Evolutionary conservation across 306 rosid genomes (phyloP).

Genomic region (Dalbergia cultrata): DNA sequence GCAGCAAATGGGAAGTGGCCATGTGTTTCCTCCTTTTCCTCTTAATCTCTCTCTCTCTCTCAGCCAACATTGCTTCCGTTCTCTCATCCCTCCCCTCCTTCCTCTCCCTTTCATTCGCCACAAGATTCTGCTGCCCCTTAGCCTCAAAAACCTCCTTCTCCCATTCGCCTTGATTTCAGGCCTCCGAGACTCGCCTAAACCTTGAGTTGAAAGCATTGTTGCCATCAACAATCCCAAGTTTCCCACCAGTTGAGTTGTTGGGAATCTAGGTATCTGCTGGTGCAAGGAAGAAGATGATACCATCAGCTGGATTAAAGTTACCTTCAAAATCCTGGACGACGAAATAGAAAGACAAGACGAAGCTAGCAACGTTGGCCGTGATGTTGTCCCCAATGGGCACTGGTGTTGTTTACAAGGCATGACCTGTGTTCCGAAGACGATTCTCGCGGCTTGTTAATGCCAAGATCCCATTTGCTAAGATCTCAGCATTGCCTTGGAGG

Average conservation of each 20-base stretch:
- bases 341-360: constrained; percentile 12
- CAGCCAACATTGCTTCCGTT: too few relatives aligned
- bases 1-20: too few relatives aligned
- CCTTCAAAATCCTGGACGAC: background rate
- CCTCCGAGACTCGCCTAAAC: too few relatives aligned
- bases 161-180: too few relatives aligned
- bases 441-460: background rate
- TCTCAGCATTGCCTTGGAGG: background rate
- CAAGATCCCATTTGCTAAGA: background rate
- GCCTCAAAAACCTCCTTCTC: too few relatives aligned
- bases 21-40: too few relatives aligned
- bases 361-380: constrained; percentile 8
- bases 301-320: background rate
- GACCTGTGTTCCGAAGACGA: background rate
- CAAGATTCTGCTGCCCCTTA: too few relatives aligned
- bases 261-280: background rate
- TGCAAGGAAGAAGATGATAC: background rate
- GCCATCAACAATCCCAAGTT: background rate
- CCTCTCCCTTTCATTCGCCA: too few relatives aligned
- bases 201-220: too few relatives aligned
- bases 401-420: background rate
- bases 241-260: background rate
- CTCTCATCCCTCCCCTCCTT: too few relatives aligned
- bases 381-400: background rate
- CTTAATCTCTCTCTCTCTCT: too few relatives aligned